Evolutionary conservation across 176 grass and related monocot genomes (phyloP).

Genomic region (Carex littledalei): DNA sequence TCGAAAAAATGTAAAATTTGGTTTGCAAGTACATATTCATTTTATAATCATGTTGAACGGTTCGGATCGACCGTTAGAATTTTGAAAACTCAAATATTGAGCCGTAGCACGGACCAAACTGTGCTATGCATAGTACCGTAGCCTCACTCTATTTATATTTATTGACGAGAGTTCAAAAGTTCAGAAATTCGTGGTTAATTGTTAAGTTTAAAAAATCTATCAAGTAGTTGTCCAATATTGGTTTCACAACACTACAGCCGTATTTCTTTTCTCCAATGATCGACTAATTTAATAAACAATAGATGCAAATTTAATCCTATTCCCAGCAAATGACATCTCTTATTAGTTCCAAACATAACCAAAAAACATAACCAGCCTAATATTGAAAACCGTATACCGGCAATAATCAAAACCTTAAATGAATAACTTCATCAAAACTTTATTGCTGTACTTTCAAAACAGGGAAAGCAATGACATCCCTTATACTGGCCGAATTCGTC

Average conservation of each 20-base stretch:
- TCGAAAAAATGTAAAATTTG: too few relatives aligned
- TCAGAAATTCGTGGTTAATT: neutral
- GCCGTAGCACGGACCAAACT: too few relatives aligned
- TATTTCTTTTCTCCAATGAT: neutral
- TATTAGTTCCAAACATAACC: neutral
- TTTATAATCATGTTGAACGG: too few relatives aligned
- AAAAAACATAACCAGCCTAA: neutral
- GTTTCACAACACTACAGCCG: neutral
- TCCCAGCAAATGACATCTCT: neutral
- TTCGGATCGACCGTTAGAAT: too few relatives aligned
- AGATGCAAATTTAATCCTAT: neutral
- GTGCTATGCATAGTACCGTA: too few relatives aligned
- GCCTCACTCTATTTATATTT: too few relatives aligned
- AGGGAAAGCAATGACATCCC: conserved; percentile 93
- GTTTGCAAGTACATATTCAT: too few relatives aligned
- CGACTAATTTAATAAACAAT: neutral
- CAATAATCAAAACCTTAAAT: neutral
- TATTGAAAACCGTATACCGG: neutral
- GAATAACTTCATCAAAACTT: neutral
- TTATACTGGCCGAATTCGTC: conserved; percentile 79
- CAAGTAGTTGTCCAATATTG: neutral
- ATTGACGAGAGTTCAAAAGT: neutral
- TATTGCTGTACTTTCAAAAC: conserved; percentile 86
- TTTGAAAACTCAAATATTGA: too few relatives aligned
- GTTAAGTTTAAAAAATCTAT: neutral